Conservation (phyloP, 306 rosid genomes). For the Argentina anserina region DNA sequence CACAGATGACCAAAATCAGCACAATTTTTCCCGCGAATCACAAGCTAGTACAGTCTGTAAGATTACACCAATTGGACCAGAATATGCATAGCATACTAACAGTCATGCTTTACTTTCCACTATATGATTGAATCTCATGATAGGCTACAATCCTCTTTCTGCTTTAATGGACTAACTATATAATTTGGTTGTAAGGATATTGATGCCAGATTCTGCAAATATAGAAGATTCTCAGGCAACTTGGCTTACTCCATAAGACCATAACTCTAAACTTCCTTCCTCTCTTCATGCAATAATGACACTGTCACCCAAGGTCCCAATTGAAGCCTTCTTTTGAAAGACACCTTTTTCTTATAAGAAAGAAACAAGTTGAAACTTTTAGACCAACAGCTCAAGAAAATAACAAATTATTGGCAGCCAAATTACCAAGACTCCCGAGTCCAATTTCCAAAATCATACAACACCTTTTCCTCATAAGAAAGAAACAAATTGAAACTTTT, state of each 20-base stretch:
- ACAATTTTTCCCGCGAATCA: background rate
- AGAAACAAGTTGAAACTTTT: slow-evolving; percentile 38
- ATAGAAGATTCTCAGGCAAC: slow-evolving; percentile 43
- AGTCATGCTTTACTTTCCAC: background rate
- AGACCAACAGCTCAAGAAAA: slow-evolving; percentile 35
- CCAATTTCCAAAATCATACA: too few relatives aligned
- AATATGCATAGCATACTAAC: slow-evolving; percentile 29
- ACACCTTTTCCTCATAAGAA: slow-evolving; percentile 26
- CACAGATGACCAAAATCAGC: too few relatives aligned
- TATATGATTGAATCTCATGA: background rate
- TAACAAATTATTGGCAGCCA: slow-evolving; percentile 21
- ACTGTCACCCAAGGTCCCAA: slow-evolving; percentile 21
- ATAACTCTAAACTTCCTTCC: slow-evolving; percentile 30
- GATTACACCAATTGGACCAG: slow-evolving; percentile 10
- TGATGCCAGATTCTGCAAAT: slow-evolving; percentile 45
- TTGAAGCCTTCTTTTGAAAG: slow-evolving; percentile 30
- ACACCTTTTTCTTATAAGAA: slow-evolving; percentile 26
- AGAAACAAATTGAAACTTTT: slow-evolving; percentile 38
- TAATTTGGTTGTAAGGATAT: slow-evolving; percentile 31
- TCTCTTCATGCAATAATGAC: slow-evolving; percentile 27
- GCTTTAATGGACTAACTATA: slow-evolving; percentile 25
- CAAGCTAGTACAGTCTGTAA: background rate
- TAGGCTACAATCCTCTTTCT: slow-evolving; percentile 9
- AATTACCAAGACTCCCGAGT: background rate
- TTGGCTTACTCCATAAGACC: slow-evolving; percentile 27